Conservation (phyloP, 1,284 basidiomycete genomes). For the Coniophora puteana region DNA sequence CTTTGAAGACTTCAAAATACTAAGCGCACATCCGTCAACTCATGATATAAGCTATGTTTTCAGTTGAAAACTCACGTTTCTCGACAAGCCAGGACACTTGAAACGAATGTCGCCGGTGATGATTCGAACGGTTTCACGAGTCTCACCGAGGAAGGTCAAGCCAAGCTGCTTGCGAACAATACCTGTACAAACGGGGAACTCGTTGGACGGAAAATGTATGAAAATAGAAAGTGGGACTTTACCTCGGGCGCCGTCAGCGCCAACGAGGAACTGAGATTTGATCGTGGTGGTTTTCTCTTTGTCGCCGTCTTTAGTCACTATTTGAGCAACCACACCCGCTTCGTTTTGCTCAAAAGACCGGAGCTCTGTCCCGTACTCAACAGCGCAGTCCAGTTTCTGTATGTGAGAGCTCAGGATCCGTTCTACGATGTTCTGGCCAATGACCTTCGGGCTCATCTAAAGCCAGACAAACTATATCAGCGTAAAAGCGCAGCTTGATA, state of each 20-base stretch:
- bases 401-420: conserved; percentile 27
- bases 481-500: not conserved
- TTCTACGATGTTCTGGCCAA: conserved; percentile 27
- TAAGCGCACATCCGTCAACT: no score
- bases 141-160: conserved; percentile 18
- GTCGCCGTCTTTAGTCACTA: conserved; percentile 6
- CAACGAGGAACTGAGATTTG: conserved; percentile 12
- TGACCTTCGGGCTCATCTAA: conserved; percentile 10
- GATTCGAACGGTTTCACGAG: conserved; percentile 4
- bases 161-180: conserved; percentile 19
- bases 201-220: no score
- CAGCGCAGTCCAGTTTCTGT: conserved; percentile 16
- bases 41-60: no score
- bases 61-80: conserved; percentile 4
- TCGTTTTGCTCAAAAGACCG: conserved; percentile 16
- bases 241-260: conserved; percentile 16
- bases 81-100: conserved; percentile 3
- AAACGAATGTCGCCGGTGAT: conserved; percentile 17
- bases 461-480: conserved; percentile 4
- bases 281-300: conserved; percentile 10
- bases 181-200: not conserved
- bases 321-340: conserved; percentile 8
- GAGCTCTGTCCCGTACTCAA: conserved; percentile 29
- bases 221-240: not conserved
- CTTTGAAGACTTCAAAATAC: no score